Base-by-base conservation (phyloP, 2,329 filamentous ascomycete genomes). In the Fusarium sulawesiense region DNA sequence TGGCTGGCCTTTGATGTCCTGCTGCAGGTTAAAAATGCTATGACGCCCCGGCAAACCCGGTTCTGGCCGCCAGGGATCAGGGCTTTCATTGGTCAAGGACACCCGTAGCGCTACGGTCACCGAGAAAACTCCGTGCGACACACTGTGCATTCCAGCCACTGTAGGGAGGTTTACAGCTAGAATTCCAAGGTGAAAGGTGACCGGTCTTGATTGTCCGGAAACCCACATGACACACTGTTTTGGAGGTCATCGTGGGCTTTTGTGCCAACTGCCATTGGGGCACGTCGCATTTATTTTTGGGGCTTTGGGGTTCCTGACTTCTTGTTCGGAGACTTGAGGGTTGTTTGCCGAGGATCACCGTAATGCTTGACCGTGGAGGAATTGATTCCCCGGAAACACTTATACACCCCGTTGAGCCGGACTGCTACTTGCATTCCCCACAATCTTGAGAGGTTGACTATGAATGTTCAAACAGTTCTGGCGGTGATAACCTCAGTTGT, bases 21-120 rank as follows among this genome's bases (percentile, higher is more conserved):
- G 55, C 57, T 69, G 64, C 56, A 61, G 71, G 67, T 40, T 59
- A 70, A 75, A 76, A 75, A 70, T 64, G 67, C 70, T 53, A 76
- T 76, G 75, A 76, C 74, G 71, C 59, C 72, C 65, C 72, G 73
- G 71, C 66, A 76, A 76, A 70, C 66, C 73, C 74, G 74, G 74
- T 74, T 74, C 74, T 75, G 71, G 64, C 67, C 73, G 70, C 60
- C 42, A 64, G 56, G 46, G 46, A 65, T 48, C 23, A 55, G 27
- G 53, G 32, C 49, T 56, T 51, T 57, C n/a, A 75, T 76, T 76
- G 74, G 72, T 21, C 32, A 65, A 23, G 48, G 46, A 29, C 49
- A 23, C 44, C 66, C 53, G 64, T 70, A 73, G 63, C 44, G 65
- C 65, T 61, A 51, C 49, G 54, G 68, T 63, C 59, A 64, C 64